Conservation (phyloP, 371 early-diverging fungal species). For the Mortierella polycephala region DNA sequence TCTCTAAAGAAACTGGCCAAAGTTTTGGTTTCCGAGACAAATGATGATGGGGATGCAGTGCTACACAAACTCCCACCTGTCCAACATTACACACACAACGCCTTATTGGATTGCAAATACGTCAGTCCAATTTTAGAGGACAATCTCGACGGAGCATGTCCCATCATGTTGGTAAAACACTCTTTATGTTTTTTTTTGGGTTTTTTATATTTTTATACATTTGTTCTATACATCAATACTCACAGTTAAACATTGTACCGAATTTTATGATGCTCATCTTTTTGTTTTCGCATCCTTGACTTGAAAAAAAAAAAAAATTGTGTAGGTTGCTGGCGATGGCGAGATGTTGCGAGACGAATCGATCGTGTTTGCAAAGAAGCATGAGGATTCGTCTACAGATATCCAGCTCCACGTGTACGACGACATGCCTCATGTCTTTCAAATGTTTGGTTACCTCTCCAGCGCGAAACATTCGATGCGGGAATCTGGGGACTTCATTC, state of each 20-base stretch:
- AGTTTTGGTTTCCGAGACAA: constrained; percentile 5
- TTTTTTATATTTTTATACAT: background rate
- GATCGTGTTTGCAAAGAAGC: constrained; percentile 51
- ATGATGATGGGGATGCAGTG: constrained; percentile 50
- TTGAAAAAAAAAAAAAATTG: background rate
- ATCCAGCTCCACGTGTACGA: constrained; percentile 64
- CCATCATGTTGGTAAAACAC: constrained; percentile 60
- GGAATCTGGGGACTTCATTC: constrained; percentile 45
- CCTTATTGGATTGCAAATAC: constrained; percentile 57
- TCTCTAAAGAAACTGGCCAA: constrained; percentile 62
- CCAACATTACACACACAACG: constrained; percentile 67
- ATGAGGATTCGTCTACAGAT: constrained; percentile 20
- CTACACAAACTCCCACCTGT: constrained; percentile 36
- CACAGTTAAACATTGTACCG: background rate
- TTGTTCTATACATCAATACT: background rate
- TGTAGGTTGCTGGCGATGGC: constrained; percentile 69
- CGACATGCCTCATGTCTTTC: constrained; percentile 87
- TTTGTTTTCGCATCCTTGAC: background rate
- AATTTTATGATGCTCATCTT: background rate
- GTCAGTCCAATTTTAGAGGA: constrained; percentile 66
- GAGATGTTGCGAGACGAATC: constrained; percentile 80
- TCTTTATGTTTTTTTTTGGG: background rate
- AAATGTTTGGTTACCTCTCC: constrained; percentile 57
- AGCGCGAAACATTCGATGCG: constrained; percentile 32
- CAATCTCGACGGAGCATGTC: constrained; percentile 59